These are phyloP conservation scores for Mycena alexandri DNA, from an alignment of 768 basidiomycete genomes.

Conservation along the genomic window DNA sequence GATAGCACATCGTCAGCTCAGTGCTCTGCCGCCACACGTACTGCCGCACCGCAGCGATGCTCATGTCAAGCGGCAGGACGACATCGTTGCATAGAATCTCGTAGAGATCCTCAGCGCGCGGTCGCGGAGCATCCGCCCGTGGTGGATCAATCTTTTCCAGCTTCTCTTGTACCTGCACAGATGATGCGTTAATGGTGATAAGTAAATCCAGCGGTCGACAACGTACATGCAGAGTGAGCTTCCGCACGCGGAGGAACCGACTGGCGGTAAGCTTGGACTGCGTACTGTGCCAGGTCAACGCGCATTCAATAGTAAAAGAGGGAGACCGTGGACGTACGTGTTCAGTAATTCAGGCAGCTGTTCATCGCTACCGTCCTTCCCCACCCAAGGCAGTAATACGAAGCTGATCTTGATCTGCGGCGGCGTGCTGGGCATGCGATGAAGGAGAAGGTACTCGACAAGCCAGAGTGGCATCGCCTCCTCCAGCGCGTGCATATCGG, in stretches of 20 bases:
- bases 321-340: constrained; percentile 64
- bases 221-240: constrained; percentile 85
- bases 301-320: constrained; percentile 6
- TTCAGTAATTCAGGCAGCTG: constrained; percentile 86
- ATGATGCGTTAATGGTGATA: background rate
- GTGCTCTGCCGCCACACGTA: constrained; percentile 85
- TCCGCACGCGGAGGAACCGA: constrained; percentile 86
- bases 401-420: constrained; percentile 86
- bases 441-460: constrained; percentile 84
- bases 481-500: constrained; percentile 68
- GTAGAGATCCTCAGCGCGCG: constrained; percentile 75
- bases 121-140: constrained; percentile 46
- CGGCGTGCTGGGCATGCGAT: constrained; percentile 65
- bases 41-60: constrained; percentile 90
- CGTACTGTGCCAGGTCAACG: constrained; percentile 53
- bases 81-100: constrained; percentile 92
- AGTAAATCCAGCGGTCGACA: background rate
- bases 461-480: constrained; percentile 89
- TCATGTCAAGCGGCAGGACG: constrained; percentile 89
- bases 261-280: constrained; percentile 92
- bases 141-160: constrained; percentile 66
- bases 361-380: constrained; percentile 67
- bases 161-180: constrained; percentile 83
- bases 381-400: constrained; percentile 83
- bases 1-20: constrained; percentile 84